A percentile compares a stretch with the other conserved stretches of the same genome.
phyloP scores from a whole-genome alignment of 164 flowering plant genomes.

The Litsea cubeba region DNA sequence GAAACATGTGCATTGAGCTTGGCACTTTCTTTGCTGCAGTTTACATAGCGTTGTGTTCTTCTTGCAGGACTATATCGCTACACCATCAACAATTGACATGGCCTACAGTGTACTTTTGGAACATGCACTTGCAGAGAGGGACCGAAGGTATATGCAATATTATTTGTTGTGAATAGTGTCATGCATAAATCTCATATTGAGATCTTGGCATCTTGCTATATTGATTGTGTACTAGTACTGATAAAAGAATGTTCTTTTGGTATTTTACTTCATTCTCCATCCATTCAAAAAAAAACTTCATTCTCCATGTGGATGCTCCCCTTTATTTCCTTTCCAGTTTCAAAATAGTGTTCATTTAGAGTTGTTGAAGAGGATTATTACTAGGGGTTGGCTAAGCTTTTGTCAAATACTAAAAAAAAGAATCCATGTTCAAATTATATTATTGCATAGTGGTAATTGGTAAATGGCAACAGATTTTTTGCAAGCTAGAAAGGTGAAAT shows the following conservation, averaged over 20 bases:
- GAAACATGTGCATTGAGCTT: neutral
- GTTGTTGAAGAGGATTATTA: neutral
- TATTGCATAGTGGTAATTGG: neutral
- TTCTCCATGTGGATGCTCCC: neutral
- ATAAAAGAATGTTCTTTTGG: neutral
- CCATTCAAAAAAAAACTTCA: neutral
- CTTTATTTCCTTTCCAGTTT: neutral
- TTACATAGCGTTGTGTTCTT: neutral
- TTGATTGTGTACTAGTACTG: neutral
- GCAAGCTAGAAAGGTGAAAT: neutral
- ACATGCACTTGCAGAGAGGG: slow-evolving; percentile 93
- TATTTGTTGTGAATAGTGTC: neutral
- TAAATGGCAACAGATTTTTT: neutral
- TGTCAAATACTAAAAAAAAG: neutral
- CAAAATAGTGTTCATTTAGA: neutral
- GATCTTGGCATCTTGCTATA: neutral
- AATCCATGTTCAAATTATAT: neutral
- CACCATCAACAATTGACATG: slow-evolving; percentile 66
- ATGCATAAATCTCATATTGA: neutral
- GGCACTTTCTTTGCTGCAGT: neutral
- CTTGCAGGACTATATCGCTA: slow-evolving; percentile 84
- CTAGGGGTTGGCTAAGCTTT: neutral
- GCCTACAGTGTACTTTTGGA: slow-evolving; percentile 84
- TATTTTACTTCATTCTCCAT: neutral
- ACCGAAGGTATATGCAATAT: slow-evolving; percentile 66